Evolutionary conservation across 164 flowering plant genomes (phyloP).

Genomic region (Akebia trifoliata): DNA sequence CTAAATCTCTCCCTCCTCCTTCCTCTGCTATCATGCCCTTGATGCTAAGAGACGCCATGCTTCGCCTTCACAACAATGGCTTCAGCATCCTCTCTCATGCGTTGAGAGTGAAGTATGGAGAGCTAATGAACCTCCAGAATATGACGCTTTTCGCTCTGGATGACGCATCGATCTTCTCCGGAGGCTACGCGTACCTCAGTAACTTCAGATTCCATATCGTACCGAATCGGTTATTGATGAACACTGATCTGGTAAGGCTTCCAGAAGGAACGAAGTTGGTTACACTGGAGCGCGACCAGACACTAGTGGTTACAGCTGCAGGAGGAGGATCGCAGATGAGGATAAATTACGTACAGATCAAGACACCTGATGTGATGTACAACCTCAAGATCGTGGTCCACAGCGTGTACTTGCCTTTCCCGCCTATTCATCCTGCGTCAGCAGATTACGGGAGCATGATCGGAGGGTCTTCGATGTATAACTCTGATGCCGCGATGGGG

Average conservation of each 20-base stretch:
- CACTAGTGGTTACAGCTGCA: slow-evolving; percentile 26
- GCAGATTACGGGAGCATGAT: slow-evolving; percentile 1
- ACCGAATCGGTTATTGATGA: slow-evolving; percentile 36
- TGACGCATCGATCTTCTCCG: slow-evolving; percentile 42
- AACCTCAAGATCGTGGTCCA: slow-evolving; percentile 49
- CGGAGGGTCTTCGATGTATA: not conserved
- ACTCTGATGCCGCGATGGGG: slow-evolving; percentile 7
- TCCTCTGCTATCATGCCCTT: slow-evolving; percentile 29
- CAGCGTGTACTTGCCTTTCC: slow-evolving; percentile 44
- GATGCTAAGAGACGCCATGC: slow-evolving; percentile 50
- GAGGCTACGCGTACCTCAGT: slow-evolving; percentile 36
- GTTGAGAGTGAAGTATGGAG: slow-evolving; percentile 35
- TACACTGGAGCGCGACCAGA: slow-evolving; percentile 35
- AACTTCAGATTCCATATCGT: slow-evolving; percentile 47
- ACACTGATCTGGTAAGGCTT: slow-evolving; percentile 37
- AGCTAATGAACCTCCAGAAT: slow-evolving; percentile 36
- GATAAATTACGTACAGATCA: slow-evolving; percentile 49
- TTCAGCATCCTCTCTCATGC: slow-evolving; percentile 45
- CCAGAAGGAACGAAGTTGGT: slow-evolving; percentile 32
- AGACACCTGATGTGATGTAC: slow-evolving; percentile 33
- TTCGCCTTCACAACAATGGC: slow-evolving; percentile 37
- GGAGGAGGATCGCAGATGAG: slow-evolving; percentile 30
- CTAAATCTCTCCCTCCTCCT: no score
- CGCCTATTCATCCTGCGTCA: slow-evolving; percentile 27
- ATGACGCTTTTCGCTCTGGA: slow-evolving; percentile 48